A percentile compares a stretch with the other conserved stretches of the same genome.
These are phyloP conservation scores for Scedosporium boydii DNA, from an alignment of 2,329 filamentous ascomycete species.

Conservation along the genomic window DNA sequence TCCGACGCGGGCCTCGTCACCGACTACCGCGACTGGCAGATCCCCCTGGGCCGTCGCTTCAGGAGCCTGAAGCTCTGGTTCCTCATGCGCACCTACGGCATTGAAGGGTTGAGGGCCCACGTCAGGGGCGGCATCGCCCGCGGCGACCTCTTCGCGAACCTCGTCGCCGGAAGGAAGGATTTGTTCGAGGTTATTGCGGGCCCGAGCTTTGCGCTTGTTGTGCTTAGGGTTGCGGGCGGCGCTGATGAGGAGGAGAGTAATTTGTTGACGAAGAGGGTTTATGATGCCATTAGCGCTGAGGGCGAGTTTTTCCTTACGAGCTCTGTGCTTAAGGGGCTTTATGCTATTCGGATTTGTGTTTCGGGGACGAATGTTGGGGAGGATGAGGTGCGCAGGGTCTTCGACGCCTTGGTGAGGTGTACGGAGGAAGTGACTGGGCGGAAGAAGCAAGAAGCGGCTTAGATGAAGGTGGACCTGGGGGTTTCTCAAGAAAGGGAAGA, in stretches of 20 bases:
- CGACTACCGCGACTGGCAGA: constrained; percentile 96
- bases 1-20: constrained; percentile 78
- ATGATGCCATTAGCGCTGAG: constrained; percentile 61
- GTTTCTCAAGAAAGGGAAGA: no score
- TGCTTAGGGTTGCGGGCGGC: constrained; percentile 47
- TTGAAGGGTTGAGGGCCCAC: constrained; percentile 54
- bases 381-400: constrained; percentile 64
- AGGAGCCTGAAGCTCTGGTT: constrained; percentile 92
- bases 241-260: constrained; percentile 46
- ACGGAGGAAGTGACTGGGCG: constrained; percentile 38
- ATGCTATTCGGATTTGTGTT: constrained; percentile 75
- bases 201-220: constrained; percentile 70
- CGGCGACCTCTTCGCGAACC: constrained; percentile 58
- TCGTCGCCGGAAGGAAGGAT: constrained; percentile 51
- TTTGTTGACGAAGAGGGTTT: constrained; percentile 61
- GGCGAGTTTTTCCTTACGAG: constrained; percentile 79
- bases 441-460: neutral
- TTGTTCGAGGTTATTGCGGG: constrained; percentile 67
- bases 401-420: constrained; percentile 59
- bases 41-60: constrained; percentile 83
- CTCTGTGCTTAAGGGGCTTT: constrained; percentile 60
- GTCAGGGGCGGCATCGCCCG: constrained; percentile 46
- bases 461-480: no score
- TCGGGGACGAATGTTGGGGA: constrained; percentile 57
- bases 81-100: constrained; percentile 73